These are phyloP conservation scores for Angomonas deanei DNA, from an alignment of 208 protist species.

Conservation along the genomic window DNA sequence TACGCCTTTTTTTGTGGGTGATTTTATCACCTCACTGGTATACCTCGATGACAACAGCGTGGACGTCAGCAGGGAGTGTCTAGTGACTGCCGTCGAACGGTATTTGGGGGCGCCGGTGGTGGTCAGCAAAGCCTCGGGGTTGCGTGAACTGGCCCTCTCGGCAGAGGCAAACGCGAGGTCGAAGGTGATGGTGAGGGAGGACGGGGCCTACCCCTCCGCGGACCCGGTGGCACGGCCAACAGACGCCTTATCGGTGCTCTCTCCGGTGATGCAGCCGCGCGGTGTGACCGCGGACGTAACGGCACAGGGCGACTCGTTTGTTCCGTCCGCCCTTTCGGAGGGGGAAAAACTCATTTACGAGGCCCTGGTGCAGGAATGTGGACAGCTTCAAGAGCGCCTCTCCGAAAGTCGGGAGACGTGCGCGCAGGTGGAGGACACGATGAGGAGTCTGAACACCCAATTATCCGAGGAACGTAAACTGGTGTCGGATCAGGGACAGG, in stretches of 20 bases:
- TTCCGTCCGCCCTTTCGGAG: slow-evolving; percentile 14
- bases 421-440: slow-evolving; percentile 22
- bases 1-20: neutral
- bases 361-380: slow-evolving; percentile 32
- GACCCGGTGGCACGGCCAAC: neutral
- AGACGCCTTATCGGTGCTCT: neutral
- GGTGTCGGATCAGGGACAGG: slow-evolving; percentile 56
- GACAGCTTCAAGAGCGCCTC: slow-evolving; percentile 40
- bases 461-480: slow-evolving; percentile 56
- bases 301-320: slow-evolving; percentile 15
- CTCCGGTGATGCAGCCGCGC: neutral
- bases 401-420: slow-evolving; percentile 32
- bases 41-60: neutral
- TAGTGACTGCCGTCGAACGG: neutral
- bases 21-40: neutral
- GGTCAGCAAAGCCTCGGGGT: neutral
- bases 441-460: slow-evolving; percentile 28
- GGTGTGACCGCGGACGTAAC: neutral
- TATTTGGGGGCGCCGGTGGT: neutral
- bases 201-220: neutral
- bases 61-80: neutral
- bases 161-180: neutral
- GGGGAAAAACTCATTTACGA: slow-evolving; percentile 21
- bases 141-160: neutral
- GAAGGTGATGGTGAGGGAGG: neutral